A percentile compares a stretch with the other conserved stretches of the same genome.
Conservation (phyloP, 768 basidiomycete genomes). For the Naganishia vaughanmartiniae region DNA sequence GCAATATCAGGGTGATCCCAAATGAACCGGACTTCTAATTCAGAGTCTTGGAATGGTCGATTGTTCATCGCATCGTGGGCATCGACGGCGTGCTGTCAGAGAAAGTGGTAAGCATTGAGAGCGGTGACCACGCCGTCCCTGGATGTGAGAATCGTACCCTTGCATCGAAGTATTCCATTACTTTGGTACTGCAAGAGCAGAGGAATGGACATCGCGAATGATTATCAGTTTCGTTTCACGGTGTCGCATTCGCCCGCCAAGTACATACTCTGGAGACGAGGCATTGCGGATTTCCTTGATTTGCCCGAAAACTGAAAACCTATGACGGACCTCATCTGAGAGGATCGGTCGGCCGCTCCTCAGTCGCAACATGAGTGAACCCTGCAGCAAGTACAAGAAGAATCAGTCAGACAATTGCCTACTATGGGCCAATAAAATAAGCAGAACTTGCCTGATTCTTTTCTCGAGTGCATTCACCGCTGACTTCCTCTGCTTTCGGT, state of each 20-base stretch:
- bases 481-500: constrained; percentile 77
- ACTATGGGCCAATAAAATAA: neutral
- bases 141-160: constrained; percentile 58
- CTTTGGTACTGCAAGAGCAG: constrained; percentile 64
- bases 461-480: constrained; percentile 63
- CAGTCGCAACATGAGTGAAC: constrained; percentile 61
- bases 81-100: neutral
- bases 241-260: too few relatives aligned
- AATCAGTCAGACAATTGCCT: neutral
- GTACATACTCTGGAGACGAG: constrained; percentile 49
- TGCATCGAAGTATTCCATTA: constrained; percentile 91
- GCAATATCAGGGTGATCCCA: constrained; percentile 63
- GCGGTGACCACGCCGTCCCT: neutral
- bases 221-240: too few relatives aligned
- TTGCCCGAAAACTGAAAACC: constrained; percentile 86
- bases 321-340: constrained; percentile 59
- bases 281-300: constrained; percentile 71
- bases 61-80: constrained; percentile 67
- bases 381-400: constrained; percentile 56
- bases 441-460: constrained; percentile 71
- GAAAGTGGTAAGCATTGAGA: neutral
- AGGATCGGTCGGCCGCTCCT: constrained; percentile 22
- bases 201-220: constrained; percentile 8
- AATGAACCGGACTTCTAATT: constrained; percentile 79
- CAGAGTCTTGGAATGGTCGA: constrained; percentile 75